These are phyloP conservation scores for Cercospora canescens DNA, from an alignment of 2,329 filamentous ascomycete genomes.

Conservation along the genomic window DNA sequence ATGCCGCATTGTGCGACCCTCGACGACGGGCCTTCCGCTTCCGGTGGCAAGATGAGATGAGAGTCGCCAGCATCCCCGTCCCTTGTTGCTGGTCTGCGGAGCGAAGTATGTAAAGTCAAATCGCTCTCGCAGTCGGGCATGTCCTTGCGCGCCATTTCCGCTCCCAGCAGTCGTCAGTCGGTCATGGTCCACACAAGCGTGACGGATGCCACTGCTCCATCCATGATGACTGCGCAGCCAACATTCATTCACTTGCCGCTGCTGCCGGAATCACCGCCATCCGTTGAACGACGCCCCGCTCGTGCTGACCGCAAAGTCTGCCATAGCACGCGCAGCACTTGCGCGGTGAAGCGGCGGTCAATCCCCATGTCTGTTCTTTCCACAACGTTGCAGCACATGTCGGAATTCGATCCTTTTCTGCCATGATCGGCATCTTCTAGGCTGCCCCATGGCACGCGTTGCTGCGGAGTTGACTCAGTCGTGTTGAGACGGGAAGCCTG, in stretches of 20 bases:
- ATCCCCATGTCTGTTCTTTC: neutral
- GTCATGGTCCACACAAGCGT: neutral
- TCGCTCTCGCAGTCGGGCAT: neutral
- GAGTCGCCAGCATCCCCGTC: neutral
- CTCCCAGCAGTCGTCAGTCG: neutral
- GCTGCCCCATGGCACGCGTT: neutral
- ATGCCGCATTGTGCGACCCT: neutral
- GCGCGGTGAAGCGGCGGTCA: neutral
- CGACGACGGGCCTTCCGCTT: too few relatives aligned
- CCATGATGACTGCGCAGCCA: neutral
- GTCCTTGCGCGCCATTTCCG: neutral
- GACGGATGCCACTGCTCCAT: neutral
- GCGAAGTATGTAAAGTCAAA: neutral
- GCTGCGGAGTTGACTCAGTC: neutral
- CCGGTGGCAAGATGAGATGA: too few relatives aligned
- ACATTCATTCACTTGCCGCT: neutral
- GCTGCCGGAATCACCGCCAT: too few relatives aligned
- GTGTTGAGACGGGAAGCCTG: neutral
- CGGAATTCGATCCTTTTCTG: neutral
- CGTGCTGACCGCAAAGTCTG: neutral
- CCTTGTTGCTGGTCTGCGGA: neutral
- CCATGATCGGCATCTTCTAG: neutral
- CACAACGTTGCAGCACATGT: neutral
- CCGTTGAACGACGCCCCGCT: too few relatives aligned
- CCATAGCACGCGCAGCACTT: neutral